Evolutionary conservation across 805 yeast genomes (phyloP).

Genomic region (Wickerhamiella qilinensis): DNA sequence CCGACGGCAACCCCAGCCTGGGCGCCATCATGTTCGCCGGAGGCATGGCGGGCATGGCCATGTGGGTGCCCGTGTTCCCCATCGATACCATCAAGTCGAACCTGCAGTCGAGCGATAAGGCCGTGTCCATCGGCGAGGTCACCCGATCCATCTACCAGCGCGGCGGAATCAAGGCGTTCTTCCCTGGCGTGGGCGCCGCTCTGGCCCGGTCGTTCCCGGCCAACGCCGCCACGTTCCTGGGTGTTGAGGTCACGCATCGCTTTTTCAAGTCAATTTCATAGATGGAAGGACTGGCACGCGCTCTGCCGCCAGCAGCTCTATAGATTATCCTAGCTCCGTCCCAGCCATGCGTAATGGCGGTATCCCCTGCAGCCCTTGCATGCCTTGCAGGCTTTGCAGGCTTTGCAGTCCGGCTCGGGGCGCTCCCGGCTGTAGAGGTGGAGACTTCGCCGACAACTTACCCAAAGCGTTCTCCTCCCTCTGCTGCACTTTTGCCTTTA

Average conservation of each 20-base stretch:
- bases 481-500: no score
- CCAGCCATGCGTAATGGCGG: no score
- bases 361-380: no score
- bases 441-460: no score
- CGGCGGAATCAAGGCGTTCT: slow-evolving; percentile 80
- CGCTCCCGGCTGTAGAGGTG: no score
- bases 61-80: slow-evolving; percentile 96
- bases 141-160: slow-evolving; percentile 51
- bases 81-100: slow-evolving; percentile 84
- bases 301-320: no score
- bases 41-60: slow-evolving; percentile 88
- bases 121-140: slow-evolving; percentile 41
- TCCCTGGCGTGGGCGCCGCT: slow-evolving; percentile 97
- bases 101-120: slow-evolving; percentile 47
- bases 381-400: no score
- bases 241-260: slow-evolving; percentile 64
- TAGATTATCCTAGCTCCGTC: no score
- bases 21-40: slow-evolving; percentile 76
- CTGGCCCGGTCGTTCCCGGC: slow-evolving; percentile 92
- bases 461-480: no score
- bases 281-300: no score
- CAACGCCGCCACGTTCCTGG: slow-evolving; percentile 96
- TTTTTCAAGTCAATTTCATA: slow-evolving; percentile 14
- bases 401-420: no score
- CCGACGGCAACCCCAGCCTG: slow-evolving; percentile 45